These are phyloP conservation scores for Lentinus brumalis DNA, from an alignment of 768 basidiomycete species.

Conservation along the genomic window DNA sequence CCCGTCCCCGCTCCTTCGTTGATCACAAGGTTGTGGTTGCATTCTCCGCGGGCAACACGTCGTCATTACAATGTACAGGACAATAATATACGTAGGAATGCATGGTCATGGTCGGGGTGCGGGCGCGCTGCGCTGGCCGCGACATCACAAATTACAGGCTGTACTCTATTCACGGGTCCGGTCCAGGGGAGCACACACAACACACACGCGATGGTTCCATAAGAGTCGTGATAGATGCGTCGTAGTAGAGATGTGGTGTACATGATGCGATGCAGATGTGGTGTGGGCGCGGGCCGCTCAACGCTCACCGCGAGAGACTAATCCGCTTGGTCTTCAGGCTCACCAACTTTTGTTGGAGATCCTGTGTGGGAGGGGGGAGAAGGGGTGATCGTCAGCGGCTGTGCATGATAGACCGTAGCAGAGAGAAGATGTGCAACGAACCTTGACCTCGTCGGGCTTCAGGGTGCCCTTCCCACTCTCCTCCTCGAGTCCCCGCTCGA, in stretches of 20 bases:
- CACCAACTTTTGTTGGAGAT: constrained; percentile 50
- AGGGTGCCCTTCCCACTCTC: constrained; percentile 67
- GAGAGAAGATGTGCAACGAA: constrained; percentile 34
- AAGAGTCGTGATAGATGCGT: constrained; percentile 6
- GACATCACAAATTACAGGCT: background rate
- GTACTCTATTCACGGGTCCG: background rate
- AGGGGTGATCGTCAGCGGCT: constrained; percentile 5
- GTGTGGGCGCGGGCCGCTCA: background rate
- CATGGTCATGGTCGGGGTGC: constrained; percentile 2
- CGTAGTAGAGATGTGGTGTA: constrained; percentile 5
- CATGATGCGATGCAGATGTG: background rate
- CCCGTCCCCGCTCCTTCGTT: background rate
- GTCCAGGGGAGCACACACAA: constrained; percentile 2
- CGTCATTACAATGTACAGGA: constrained; percentile 19
- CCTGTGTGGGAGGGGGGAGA: constrained; percentile 27
- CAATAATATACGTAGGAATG: constrained; percentile 13
- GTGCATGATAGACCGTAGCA: background rate
- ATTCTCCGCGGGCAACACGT: constrained; percentile 13
- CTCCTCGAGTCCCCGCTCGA: constrained; percentile 74
- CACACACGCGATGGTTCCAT: constrained; percentile 6
- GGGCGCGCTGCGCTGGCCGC: constrained; percentile 15
- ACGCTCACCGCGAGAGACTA: constrained; percentile 24
- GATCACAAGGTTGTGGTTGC: background rate
- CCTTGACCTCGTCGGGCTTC: constrained; percentile 71
- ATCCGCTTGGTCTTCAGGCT: constrained; percentile 55